Evolutionary conservation across 257 asterid species (phyloP).

Genomic region (Paraleonurus japonicus): DNA sequence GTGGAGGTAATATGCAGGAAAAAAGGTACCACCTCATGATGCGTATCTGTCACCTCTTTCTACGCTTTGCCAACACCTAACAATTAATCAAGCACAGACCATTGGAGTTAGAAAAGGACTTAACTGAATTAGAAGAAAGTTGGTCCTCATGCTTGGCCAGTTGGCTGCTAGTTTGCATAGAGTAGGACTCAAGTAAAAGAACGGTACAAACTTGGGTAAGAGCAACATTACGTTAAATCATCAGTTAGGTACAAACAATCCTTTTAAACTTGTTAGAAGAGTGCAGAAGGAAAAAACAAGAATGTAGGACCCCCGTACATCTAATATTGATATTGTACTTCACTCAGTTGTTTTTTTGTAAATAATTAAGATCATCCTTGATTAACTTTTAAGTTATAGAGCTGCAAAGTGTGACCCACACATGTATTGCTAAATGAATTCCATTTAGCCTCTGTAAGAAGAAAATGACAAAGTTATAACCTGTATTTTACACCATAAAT

Average conservation of each 20-base stretch:
- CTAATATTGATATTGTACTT: not conserved
- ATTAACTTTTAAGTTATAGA: not conserved
- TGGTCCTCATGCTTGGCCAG: too few species aligned
- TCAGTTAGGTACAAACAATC: not conserved
- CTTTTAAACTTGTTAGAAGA: not conserved
- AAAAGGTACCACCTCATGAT: constrained; percentile 30
- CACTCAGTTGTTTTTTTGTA: not conserved
- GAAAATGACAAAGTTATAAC: not conserved
- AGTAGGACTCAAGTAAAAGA: too few species aligned
- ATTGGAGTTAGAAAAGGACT: not conserved
- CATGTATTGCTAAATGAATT: not conserved
- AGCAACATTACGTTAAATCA: too few species aligned
- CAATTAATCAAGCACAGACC: constrained; percentile 8
- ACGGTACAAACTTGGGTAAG: too few species aligned
- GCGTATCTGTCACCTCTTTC: constrained; percentile 48
- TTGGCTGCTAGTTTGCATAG: too few species aligned
- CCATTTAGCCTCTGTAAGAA: not conserved
- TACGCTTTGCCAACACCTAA: constrained; percentile 61
- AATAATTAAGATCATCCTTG: not conserved
- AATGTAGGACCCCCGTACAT: not conserved
- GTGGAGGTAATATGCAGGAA: constrained; percentile 37
- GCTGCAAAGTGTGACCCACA: not conserved
- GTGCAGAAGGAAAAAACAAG: not conserved
- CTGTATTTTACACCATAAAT: not conserved
- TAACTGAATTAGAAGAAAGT: too few species aligned